These are phyloP conservation scores for Chalaropsis ovoidea DNA, from an alignment of 2,329 filamentous ascomycete species.

Conservation along the genomic window DNA sequence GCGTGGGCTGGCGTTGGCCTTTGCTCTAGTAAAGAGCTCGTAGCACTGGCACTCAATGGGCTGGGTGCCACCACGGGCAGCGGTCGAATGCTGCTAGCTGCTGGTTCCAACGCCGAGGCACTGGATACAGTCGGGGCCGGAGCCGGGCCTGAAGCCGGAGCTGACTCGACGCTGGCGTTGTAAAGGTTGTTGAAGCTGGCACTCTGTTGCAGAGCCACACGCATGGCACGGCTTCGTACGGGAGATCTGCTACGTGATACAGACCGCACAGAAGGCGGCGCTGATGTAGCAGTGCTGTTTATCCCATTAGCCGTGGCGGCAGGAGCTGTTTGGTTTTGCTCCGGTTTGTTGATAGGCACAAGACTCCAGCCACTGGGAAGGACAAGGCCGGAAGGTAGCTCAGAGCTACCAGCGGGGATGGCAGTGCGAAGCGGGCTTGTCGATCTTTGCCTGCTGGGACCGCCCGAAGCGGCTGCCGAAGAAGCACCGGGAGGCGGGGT, in stretches of 20 bases:
- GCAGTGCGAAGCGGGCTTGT: conserved; percentile 30
- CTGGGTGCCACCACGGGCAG: conserved; percentile 20
- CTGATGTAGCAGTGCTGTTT: conserved; percentile 25
- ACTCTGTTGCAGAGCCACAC: conserved; percentile 26
- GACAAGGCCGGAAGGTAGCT: conserved; percentile 53
- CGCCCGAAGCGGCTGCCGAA: conserved; percentile 16
- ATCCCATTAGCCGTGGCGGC: conserved; percentile 26
- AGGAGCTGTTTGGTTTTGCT: conserved; percentile 35
- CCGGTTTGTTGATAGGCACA: conserved; percentile 46
- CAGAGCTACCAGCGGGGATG: conserved; percentile 50
- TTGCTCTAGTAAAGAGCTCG: conserved; percentile 25
- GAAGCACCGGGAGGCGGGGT: conserved; percentile 15
- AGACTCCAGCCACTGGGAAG: conserved; percentile 57
- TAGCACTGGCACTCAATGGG: conserved; percentile 18
- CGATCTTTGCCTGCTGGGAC: conserved; percentile 17
- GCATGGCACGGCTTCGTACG: conserved; percentile 21
- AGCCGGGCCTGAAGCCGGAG: conserved; percentile 28
- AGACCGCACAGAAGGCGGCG: conserved; percentile 22
- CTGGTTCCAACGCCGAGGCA: not conserved
- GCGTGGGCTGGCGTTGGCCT: conserved; percentile 17
- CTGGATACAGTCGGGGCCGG: conserved; percentile 21
- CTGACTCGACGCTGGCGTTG: conserved; percentile 14
- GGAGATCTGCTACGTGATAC: conserved; percentile 22
- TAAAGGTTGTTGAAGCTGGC: conserved; percentile 23
- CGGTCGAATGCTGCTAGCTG: conserved; percentile 5